Evolutionary conservation across 2,329 filamentous ascomycete species (phyloP), one percentile per base, ranked within the genome.

Genomic region (Aphanocladium album): DNA sequence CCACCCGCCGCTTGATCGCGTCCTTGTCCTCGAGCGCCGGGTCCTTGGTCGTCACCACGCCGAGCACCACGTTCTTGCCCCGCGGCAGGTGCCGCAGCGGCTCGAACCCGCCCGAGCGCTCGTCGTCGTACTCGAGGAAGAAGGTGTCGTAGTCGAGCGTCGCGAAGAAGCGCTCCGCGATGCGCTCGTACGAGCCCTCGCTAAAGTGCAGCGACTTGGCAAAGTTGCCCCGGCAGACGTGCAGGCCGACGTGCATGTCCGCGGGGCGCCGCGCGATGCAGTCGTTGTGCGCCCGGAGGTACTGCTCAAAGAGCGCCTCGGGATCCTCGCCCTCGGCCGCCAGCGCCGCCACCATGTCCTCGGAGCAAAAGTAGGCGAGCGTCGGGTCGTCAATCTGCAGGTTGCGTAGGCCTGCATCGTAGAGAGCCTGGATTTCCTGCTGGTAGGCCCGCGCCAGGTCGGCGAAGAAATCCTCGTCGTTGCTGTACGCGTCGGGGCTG

Each of bases 201-300:
- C 82, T 83, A 72, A 87, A 87, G 73, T 87, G 83, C 62, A 84
- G 79, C 35, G 80, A 82, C 66, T 83, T 82, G 64, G 84, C 80
- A 67, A 87, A 87, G 75, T 88, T 88, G 60, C 80, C 79, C 67
- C 74, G 66, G 69, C 74, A 76, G 62, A 91, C 77, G 71, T 91
- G 89, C 12, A 91, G 82, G 17, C 89, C 89, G 2, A 90, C 76
- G 67, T 90, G 87, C 73, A 91, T 81, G 65, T 89, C 88, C 6
- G 77, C 73, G 0, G 88, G 87, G 0, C 85, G 79, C 64, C 79
- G 78, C 30, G 78, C 75, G 66, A 90, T 80, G 70, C 84, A 87
- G 70, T 88, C 85, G 69, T 91, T 91, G 79, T 91, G 90, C 66
- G 89, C 83, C 71, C 84, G 82, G 72, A 91, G 83, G 70, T 91